Percentiles rank a stretch among this genome's conserved stretches.
These are phyloP conservation scores for Effrenium voratum DNA, from an alignment of 73 alveolate species.

Conservation along the genomic window DNA sequence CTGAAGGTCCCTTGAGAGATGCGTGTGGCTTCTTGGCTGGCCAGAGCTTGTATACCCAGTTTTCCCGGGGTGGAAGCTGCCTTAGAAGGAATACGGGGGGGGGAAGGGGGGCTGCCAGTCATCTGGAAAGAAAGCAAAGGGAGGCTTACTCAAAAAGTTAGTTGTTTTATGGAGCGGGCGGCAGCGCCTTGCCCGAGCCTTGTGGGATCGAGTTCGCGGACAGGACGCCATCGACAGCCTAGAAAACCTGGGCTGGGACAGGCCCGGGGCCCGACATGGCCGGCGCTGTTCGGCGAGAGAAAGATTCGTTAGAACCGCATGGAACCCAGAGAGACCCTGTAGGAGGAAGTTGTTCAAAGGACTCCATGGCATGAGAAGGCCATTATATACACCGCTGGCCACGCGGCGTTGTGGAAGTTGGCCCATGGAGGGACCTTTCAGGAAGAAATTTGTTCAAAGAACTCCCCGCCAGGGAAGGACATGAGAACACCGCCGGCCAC, in stretches of 20 bases:
- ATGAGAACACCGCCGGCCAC: too few species aligned
- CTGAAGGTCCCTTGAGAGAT: neutral
- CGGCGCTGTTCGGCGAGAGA: too few species aligned
- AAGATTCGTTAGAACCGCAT: neutral
- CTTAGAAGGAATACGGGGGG: neutral
- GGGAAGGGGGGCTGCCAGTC: neutral
- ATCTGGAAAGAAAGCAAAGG: too few species aligned
- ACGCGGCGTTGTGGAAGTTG: neutral
- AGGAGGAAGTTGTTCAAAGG: neutral
- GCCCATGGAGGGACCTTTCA: neutral
- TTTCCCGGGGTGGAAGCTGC: neutral
- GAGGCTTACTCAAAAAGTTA: too few species aligned
- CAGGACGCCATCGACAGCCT: slow-evolving; percentile 79
- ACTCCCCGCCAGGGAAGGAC: too few species aligned
- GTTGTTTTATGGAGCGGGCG: neutral
- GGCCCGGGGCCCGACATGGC: too few species aligned
- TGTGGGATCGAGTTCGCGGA: neutral
- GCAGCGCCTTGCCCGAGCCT: neutral
- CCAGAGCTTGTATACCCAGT: neutral
- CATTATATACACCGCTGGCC: neutral
- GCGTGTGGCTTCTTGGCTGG: neutral
- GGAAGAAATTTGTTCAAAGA: neutral
- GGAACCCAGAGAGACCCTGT: neutral
- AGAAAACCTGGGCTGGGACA: slow-evolving; percentile 87
- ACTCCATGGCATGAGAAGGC: neutral